Evolutionary conservation across 352 stramenopile species (phyloP).

Genomic region (Phytophthora tubulina): DNA sequence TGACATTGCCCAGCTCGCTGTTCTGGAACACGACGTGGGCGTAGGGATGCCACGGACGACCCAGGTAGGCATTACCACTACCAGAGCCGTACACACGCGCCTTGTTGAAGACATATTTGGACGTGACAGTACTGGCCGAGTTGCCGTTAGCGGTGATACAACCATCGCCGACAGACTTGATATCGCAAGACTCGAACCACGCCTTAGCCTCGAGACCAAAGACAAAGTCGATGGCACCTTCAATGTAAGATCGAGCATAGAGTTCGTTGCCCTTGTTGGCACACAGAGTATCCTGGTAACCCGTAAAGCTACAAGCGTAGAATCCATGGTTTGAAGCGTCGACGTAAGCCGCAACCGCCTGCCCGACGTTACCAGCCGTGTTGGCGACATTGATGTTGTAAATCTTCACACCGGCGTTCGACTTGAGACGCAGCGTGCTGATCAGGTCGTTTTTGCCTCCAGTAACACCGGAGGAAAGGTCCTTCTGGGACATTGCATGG

Average conservation of each 20-base stretch:
- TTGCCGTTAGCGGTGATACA: slow-evolving; percentile 26
- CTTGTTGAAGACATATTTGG: slow-evolving; percentile 28
- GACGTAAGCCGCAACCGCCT: slow-evolving; percentile 22
- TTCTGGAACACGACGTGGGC: slow-evolving; percentile 26
- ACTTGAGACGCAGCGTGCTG: background rate
- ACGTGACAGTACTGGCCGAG: slow-evolving; percentile 3
- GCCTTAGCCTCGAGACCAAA: slow-evolving; percentile 20
- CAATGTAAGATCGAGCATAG: slow-evolving; percentile 21
- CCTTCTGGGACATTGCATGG: background rate
- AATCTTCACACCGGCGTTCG: background rate
- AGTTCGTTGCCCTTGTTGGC: slow-evolving; percentile 19
- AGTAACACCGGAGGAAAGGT: background rate
- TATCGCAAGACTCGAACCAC: slow-evolving; percentile 23
- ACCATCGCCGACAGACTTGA: slow-evolving; percentile 8
- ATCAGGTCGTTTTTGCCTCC: background rate
- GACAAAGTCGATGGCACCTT: slow-evolving; percentile 27
- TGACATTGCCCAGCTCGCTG: slow-evolving; percentile 12
- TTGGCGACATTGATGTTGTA: slow-evolving; percentile 37
- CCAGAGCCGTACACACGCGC: slow-evolving; percentile 15
- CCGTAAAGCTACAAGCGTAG: slow-evolving; percentile 27
- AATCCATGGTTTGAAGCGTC: slow-evolving; percentile 21
- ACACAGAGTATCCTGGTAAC: slow-evolving; percentile 21
- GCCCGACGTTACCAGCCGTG: slow-evolving; percentile 16
- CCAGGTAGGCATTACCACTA: slow-evolving; percentile 6
- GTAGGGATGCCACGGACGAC: slow-evolving; percentile 18